A percentile compares a stretch with the other conserved stretches of the same genome.
Conservation (phyloP, 345 rosid genomes). For the Eutrema japonicum region DNA sequence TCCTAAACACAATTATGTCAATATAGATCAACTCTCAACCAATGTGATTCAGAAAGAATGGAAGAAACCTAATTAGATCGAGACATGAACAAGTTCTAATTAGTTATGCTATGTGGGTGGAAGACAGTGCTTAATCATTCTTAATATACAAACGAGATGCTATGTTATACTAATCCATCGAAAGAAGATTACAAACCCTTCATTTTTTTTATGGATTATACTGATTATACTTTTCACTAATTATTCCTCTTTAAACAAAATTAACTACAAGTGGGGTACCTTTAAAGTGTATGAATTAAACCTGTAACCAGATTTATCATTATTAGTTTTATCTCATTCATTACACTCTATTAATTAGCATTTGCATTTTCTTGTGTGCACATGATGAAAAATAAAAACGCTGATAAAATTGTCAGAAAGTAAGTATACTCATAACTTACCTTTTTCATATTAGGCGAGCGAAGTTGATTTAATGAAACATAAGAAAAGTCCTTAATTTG, state of each 20-base stretch:
- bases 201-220: neutral
- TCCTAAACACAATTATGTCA: neutral
- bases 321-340: slow-evolving; percentile 27
- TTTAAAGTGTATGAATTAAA: neutral
- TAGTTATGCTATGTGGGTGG: slow-evolving; percentile 20
- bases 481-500: slow-evolving; percentile 3
- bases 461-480: neutral
- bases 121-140: slow-evolving; percentile 35
- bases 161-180: slow-evolving; percentile 23
- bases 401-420: slow-evolving; percentile 32
- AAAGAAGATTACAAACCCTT: slow-evolving; percentile 26
- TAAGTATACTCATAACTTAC: slow-evolving; percentile 5
- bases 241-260: slow-evolving; percentile 24
- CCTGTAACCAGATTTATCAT: slow-evolving; percentile 21
- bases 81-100: slow-evolving; percentile 3
- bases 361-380: slow-evolving; percentile 15
- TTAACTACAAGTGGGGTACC: slow-evolving; percentile 30
- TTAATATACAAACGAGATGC: slow-evolving; percentile 21
- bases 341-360: slow-evolving; percentile 18
- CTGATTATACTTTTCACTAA: slow-evolving; percentile 14
- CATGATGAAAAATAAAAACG: slow-evolving; percentile 32
- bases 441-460: neutral
- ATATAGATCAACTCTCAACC: slow-evolving; percentile 32
- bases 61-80: neutral
- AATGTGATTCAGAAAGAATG: neutral